Evolutionary conservation across 148 eudicot species (phyloP).

Genomic region (Oxyria digyna): DNA sequence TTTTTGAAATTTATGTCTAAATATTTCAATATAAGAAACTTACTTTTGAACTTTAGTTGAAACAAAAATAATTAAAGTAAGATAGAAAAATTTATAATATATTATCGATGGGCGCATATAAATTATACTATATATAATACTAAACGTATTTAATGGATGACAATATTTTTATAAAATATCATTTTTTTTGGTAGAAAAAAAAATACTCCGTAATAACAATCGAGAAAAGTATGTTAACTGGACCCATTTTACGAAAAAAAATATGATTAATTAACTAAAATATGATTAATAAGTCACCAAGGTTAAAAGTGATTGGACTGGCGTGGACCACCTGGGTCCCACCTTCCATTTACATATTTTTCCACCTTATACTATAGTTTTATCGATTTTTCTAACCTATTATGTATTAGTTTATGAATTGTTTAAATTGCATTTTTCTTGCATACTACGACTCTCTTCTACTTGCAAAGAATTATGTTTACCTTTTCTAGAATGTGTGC

Average conservation of each 20-base stretch:
- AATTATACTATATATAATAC: too few relatives aligned
- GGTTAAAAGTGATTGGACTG: conserved; percentile 3
- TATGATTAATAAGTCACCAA: conserved; percentile 1
- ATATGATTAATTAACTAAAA: background rate
- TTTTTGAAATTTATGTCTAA: too few relatives aligned
- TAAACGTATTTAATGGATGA: too few relatives aligned
- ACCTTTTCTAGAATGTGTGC: background rate
- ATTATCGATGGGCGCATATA: too few relatives aligned
- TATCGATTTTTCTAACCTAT: too few relatives aligned
- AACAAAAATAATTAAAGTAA: too few relatives aligned
- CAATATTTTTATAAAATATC: too few relatives aligned
- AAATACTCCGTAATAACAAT: too few relatives aligned
- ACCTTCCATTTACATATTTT: background rate
- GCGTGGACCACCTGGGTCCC: conserved; percentile 1
- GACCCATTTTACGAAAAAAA: background rate
- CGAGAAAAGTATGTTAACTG: background rate
- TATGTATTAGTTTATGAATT: background rate
- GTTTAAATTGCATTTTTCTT: background rate
- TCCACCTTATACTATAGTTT: background rate
- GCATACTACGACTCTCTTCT: conserved; percentile 2
- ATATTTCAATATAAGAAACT: too few relatives aligned
- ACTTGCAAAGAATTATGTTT: background rate
- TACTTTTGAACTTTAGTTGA: too few relatives aligned
- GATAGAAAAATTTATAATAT: too few relatives aligned
- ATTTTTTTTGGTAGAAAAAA: too few relatives aligned